phyloP scores from a whole-genome alignment of 2,329 filamentous ascomycete species.

The Cladobotryum protrusum region DNA sequence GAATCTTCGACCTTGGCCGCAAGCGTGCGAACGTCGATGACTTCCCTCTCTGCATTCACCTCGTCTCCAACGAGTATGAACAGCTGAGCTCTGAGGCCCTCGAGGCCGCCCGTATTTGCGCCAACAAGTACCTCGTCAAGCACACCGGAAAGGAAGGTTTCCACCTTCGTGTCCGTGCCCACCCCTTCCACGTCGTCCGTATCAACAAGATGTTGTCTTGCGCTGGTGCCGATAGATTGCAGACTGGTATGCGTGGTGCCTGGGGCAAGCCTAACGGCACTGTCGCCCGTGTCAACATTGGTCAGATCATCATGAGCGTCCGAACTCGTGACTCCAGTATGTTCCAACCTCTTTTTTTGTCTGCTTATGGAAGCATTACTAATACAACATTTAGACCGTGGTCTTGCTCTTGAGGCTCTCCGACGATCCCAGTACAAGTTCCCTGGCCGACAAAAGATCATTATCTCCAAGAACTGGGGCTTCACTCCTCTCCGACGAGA shows the following conservation, averaged over 20 bases:
- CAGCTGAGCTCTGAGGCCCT: slow-evolving; percentile 99
- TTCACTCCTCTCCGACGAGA: slow-evolving; percentile 98
- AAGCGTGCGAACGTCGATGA: slow-evolving; percentile 99
- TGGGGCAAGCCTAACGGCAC: slow-evolving; percentile 99
- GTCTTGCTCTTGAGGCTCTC: slow-evolving; percentile 93
- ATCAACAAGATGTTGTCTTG: slow-evolving; percentile 99
- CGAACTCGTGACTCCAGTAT: slow-evolving; percentile 89
- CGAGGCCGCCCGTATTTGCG: slow-evolving; percentile 99
- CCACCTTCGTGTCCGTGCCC: slow-evolving; percentile 75
- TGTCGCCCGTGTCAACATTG: slow-evolving; percentile 99
- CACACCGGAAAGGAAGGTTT: slow-evolving; percentile 65
- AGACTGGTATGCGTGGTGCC: slow-evolving; percentile 99
- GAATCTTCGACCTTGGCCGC: slow-evolving; percentile 98
- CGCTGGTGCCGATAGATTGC: slow-evolving; percentile 99
- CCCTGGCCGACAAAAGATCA: slow-evolving; percentile 99
- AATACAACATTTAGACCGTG: slow-evolving; percentile 57
- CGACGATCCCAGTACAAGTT: slow-evolving; percentile 99
- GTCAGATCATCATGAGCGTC: slow-evolving; percentile 96
- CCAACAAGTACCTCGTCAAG: slow-evolving; percentile 94
- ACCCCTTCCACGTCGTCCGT: slow-evolving; percentile 99
- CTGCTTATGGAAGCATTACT: slow-evolving; percentile 17
- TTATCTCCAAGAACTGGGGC: slow-evolving; percentile 99
- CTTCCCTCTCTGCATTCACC: slow-evolving; percentile 98
- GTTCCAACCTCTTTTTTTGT: slow-evolving; percentile 27
- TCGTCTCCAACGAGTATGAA: slow-evolving; percentile 99